Conservation (phyloP, 805 yeast species). For the Starmerella scarabaei region DNA sequence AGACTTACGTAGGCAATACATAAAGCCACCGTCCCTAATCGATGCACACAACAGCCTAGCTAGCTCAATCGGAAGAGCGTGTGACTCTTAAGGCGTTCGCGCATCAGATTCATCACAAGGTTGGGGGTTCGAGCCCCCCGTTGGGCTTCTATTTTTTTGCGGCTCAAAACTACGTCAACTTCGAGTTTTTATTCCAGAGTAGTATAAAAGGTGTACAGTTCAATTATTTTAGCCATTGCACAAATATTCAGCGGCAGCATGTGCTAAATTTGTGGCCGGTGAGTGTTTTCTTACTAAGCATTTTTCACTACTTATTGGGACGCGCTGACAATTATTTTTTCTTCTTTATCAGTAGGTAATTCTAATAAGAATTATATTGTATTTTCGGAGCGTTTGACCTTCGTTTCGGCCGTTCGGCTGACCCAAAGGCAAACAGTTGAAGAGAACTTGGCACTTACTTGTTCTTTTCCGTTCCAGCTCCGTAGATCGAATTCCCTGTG, state of each 20-base stretch:
- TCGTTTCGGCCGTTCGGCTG: constrained; percentile 16
- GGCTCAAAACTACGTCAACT: too few species aligned
- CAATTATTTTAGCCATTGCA: too few species aligned
- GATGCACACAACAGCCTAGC: constrained; percentile 8
- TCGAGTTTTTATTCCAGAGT: too few species aligned
- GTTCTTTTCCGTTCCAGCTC: constrained; percentile 31
- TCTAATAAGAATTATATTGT: constrained; percentile 23
- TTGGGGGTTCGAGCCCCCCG: constrained; percentile 22
- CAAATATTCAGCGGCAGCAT: too few species aligned
- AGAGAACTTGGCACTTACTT: constrained; percentile 24
- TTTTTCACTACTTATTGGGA: too few species aligned
- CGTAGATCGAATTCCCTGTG: constrained; percentile 25
- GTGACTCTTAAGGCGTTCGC: constrained; percentile 13
- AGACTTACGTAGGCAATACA: background rate
- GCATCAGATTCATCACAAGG: constrained; percentile 15
- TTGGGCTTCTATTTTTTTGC: constrained; percentile 14
- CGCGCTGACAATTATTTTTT: constrained; percentile 7
- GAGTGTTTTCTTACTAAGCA: too few species aligned
- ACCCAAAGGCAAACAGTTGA: constrained; percentile 20
- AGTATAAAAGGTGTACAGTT: too few species aligned
- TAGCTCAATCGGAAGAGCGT: constrained; percentile 21
- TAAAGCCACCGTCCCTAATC: background rate
- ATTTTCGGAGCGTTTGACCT: constrained; percentile 22
- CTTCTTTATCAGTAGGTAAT: constrained; percentile 24
- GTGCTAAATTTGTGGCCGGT: too few species aligned